phyloP scores from a whole-genome alignment of 139 green algal genomes.

The Monoraphidium neglectum region DNA sequence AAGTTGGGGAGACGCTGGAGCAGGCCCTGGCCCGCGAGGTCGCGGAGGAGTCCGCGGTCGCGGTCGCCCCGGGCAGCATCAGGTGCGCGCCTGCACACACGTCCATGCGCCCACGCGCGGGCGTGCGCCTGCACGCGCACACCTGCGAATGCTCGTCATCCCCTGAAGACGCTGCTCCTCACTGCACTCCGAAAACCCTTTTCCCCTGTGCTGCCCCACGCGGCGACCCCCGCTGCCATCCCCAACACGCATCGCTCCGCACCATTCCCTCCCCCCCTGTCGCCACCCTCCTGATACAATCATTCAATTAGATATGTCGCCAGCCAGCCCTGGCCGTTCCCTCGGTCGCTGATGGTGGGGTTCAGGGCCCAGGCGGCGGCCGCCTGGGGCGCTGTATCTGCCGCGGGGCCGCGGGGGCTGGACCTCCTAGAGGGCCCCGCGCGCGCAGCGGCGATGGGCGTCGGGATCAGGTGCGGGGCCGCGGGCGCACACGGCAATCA shows the following conservation, averaged over 20 bases:
- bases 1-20: constrained; percentile 87
- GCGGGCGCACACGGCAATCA: neutral
- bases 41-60: constrained; percentile 69
- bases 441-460: constrained; percentile 35
- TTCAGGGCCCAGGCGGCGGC: constrained; percentile 49
- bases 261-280: too few species aligned
- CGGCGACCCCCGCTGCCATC: too few species aligned
- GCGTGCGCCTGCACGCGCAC: neutral
- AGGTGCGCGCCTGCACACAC: constrained; percentile 45
- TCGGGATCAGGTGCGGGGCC: constrained; percentile 34
- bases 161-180: too few species aligned
- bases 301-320: constrained; percentile 54
- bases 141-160: too few species aligned
- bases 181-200: too few species aligned
- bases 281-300: too few species aligned
- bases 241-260: too few species aligned
- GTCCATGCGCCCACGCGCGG: neutral
- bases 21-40: constrained; percentile 74
- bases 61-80: constrained; percentile 29
- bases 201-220: too few species aligned
- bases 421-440: constrained; percentile 1
- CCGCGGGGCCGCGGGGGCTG: neutral
- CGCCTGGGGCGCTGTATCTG: neutral
- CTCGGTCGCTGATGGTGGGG: constrained; percentile 82
- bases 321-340: constrained; percentile 91